Conservation (phyloP, 176 grass and related monocot species). For the Carex kokanica region DNA sequence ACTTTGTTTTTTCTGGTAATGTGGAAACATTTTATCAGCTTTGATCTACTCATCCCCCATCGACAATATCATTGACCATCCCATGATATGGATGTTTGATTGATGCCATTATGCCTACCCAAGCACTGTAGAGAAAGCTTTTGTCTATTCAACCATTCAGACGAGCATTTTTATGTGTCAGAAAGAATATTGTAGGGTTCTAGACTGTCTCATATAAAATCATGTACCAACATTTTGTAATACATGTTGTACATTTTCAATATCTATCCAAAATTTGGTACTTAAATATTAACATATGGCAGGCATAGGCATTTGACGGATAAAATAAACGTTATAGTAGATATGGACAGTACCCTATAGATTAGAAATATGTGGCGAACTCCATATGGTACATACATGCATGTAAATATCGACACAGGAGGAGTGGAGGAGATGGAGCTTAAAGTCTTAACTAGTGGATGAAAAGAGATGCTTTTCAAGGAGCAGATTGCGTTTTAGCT, state of each 20-base stretch:
- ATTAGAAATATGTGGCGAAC: neutral
- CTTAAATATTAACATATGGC: neutral
- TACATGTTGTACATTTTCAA: neutral
- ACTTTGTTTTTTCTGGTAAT: neutral
- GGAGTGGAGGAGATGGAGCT: neutral
- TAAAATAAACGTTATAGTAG: neutral
- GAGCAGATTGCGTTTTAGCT: neutral
- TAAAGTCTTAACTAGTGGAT: neutral
- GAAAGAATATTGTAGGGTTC: neutral
- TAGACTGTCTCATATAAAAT: neutral
- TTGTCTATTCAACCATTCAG: neutral
- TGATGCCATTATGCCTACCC: conserved; percentile 6
- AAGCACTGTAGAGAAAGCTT: conserved; percentile 3
- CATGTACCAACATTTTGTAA: neutral
- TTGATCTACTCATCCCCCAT: conserved; percentile 14
- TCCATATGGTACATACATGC: neutral
- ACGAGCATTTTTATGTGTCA: neutral
- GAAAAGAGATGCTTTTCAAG: conserved; percentile 16
- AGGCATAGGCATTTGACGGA: neutral
- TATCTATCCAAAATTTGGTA: neutral
- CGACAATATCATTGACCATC: neutral
- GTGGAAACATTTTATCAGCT: conserved; percentile 6
- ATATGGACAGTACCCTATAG: neutral
- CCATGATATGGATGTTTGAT: conserved; percentile 17
- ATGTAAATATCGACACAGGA: neutral